These are phyloP conservation scores for Ceratobasidium sp. DNA, from an alignment of 1,284 basidiomycete species.

Conservation along the genomic window DNA sequence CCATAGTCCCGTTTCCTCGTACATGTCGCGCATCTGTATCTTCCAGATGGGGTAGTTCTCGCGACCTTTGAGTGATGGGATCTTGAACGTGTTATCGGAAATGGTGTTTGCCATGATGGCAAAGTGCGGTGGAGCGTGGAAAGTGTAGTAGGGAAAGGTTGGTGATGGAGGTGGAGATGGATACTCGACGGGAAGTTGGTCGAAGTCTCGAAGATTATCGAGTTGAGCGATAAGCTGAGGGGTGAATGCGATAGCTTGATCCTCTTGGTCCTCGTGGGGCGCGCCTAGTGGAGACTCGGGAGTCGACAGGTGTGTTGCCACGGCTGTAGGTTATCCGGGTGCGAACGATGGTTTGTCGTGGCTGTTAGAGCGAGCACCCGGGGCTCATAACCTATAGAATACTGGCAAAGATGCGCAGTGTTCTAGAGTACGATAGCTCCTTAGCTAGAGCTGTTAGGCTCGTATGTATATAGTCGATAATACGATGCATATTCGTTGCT, in stretches of 20 bases:
- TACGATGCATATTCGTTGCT: too few relatives aligned
- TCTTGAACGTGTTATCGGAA: conserved; percentile 18
- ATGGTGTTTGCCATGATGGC: not conserved
- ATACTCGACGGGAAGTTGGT: not conserved
- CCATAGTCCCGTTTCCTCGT: conserved; percentile 18
- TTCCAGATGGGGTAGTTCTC: conserved; percentile 17
- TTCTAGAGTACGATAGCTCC: too few relatives aligned
- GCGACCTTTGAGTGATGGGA: not conserved
- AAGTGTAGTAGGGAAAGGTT: not conserved
- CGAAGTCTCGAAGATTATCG: not conserved
- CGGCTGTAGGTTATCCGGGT: not conserved
- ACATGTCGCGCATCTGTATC: conserved; percentile 30
- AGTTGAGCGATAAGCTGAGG: not conserved
- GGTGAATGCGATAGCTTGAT: not conserved
- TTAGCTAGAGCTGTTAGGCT: too few relatives aligned
- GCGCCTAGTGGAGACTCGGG: not conserved
- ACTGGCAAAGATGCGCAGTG: too few relatives aligned
- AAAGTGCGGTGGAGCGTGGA: not conserved
- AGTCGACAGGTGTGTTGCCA: not conserved
- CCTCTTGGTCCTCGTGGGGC: too few relatives aligned
- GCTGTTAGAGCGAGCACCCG: not conserved
- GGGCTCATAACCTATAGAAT: not conserved
- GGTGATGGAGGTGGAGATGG: not conserved
- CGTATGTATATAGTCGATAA: too few relatives aligned
- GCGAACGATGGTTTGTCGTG: not conserved